Evolutionary conservation across 352 stramenopile genomes (phyloP).

Genomic region (Phytophthora cactorum): DNA sequence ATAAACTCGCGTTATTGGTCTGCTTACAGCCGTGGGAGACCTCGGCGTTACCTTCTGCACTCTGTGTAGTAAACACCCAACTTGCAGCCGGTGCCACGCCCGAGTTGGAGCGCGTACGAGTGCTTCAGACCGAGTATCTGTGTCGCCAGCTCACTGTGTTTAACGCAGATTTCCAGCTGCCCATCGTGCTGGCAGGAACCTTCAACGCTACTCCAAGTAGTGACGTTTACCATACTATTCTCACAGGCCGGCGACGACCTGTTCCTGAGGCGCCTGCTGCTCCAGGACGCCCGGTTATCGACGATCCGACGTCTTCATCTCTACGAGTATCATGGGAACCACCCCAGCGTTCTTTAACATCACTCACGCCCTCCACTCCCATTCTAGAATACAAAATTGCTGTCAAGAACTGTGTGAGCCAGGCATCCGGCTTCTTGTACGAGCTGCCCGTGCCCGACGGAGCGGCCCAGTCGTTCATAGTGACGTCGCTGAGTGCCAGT

Average conservation of each 20-base stretch:
- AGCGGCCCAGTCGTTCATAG: slow-evolving; percentile 29
- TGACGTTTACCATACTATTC: slow-evolving; percentile 84
- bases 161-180: slow-evolving; percentile 86
- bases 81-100: slow-evolving; percentile 33
- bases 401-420: slow-evolving; percentile 66
- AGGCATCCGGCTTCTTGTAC: slow-evolving; percentile 61
- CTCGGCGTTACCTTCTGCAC: slow-evolving; percentile 64
- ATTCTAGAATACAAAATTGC: slow-evolving; percentile 64
- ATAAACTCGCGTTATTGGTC: slow-evolving; percentile 79
- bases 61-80: slow-evolving; percentile 70
- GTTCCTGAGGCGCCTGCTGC: slow-evolving; percentile 46
- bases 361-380: slow-evolving; percentile 18
- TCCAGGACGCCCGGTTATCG: slow-evolving; percentile 43
- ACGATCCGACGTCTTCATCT: slow-evolving; percentile 52
- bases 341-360: slow-evolving; percentile 15
- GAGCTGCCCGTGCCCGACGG: slow-evolving; percentile 45
- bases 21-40: slow-evolving; percentile 86
- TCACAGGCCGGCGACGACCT: slow-evolving; percentile 59
- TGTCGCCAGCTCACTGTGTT: slow-evolving; percentile 71
- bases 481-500: slow-evolving; percentile 75
- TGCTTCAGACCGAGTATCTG: slow-evolving; percentile 76
- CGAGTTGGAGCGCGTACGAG: slow-evolving; percentile 61
- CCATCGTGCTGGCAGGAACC: slow-evolving; percentile 79
- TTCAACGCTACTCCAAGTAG: slow-evolving; percentile 84
- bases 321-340: slow-evolving; percentile 56